A percentile compares a stretch with the other conserved stretches of the same genome.
phyloP scores from a whole-genome alignment of 129 eudicot genomes.

The Kitagawia praeruptora region DNA sequence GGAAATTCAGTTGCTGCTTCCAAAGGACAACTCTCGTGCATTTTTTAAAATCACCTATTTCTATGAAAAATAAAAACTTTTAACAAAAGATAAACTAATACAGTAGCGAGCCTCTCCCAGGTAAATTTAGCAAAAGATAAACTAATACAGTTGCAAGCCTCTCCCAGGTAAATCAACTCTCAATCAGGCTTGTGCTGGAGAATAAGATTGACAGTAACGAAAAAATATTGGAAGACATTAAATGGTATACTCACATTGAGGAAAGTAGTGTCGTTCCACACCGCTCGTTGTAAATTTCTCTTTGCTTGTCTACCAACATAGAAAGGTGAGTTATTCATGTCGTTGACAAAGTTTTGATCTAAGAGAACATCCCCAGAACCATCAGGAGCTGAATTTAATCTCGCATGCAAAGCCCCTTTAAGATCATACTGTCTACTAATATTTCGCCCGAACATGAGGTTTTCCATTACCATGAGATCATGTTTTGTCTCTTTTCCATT shows the following conservation, averaged over 20 bases:
- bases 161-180: background rate
- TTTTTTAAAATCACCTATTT: background rate
- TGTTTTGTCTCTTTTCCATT: constrained; percentile 52
- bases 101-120: background rate
- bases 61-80: background rate
- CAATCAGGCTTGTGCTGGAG: background rate
- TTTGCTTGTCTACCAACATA: constrained; percentile 62
- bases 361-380: constrained; percentile 76
- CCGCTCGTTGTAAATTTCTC: constrained; percentile 70
- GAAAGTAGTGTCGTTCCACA: constrained; percentile 85
- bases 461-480: constrained; percentile 92
- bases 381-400: constrained; percentile 52
- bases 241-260: constrained; percentile 57
- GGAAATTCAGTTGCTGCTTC: background rate
- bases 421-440: constrained; percentile 67
- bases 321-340: constrained; percentile 78
- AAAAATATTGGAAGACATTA: background rate
- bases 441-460: constrained; percentile 67
- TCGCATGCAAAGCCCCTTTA: constrained; percentile 81
- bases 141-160: background rate
- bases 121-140: background rate
- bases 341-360: constrained; percentile 90
- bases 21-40: background rate
- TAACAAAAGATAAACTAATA: background rate
- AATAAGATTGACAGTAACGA: background rate